These are phyloP conservation scores for Auricularia auricula-judae DNA, from an alignment of 768 basidiomycete genomes.

Conservation along the genomic window DNA sequence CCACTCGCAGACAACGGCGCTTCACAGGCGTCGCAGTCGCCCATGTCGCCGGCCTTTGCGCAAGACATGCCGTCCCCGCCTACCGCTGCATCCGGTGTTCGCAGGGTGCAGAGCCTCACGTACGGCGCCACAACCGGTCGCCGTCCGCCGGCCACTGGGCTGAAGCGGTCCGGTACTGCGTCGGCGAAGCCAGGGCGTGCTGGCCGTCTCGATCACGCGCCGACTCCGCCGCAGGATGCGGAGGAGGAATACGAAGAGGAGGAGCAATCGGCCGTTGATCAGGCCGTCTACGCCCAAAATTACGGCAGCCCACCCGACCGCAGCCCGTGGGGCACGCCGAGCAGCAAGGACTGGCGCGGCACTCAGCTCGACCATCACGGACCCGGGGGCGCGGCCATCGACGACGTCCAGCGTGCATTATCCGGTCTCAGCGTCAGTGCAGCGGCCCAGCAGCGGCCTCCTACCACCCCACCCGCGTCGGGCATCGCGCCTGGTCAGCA, in stretches of 20 bases:
- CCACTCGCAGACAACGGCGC: slow-evolving; percentile 41
- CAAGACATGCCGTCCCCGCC: slow-evolving; percentile 54
- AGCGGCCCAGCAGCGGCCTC: slow-evolving; percentile 20
- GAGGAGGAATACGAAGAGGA: slow-evolving; percentile 45
- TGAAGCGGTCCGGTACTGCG: slow-evolving; percentile 64
- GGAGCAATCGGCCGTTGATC: slow-evolving; percentile 36
- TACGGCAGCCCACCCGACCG: slow-evolving; percentile 45
- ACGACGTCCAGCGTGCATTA: slow-evolving; percentile 68
- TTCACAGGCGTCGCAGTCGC: slow-evolving; percentile 36
- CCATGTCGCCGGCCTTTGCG: slow-evolving; percentile 53
- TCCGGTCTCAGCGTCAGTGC: slow-evolving; percentile 49
- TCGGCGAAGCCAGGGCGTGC: slow-evolving; percentile 13
- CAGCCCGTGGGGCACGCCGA: slow-evolving; percentile 50
- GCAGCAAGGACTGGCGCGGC: slow-evolving; percentile 45
- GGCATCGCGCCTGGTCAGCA: slow-evolving; percentile 29
- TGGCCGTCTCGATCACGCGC: slow-evolving; percentile 13
- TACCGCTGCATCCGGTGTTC: slow-evolving; percentile 56
- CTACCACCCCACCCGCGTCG: slow-evolving; percentile 26
- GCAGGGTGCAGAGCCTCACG: slow-evolving; percentile 71
- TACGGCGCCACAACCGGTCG: slow-evolving; percentile 15
- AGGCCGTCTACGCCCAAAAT: slow-evolving; percentile 26
- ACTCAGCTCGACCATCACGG: background rate
- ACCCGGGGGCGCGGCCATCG: slow-evolving; percentile 31
- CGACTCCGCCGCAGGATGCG: slow-evolving; percentile 30
- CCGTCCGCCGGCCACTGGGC: slow-evolving; percentile 25